Conservation (phyloP, 177 flowering plant species). For the Vitis hybrid region DNA sequence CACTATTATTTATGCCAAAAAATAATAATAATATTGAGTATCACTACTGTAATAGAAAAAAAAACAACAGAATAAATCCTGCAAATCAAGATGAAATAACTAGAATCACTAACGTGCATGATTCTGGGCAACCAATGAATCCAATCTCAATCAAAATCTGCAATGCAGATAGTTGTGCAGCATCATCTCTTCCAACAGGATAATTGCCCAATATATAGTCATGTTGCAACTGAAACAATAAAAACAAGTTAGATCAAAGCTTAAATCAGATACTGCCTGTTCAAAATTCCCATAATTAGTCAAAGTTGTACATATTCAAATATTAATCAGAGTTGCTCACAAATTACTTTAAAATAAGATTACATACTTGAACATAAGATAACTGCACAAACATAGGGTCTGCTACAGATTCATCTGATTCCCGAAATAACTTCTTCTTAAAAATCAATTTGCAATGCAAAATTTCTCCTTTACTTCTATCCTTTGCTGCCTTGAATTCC, state of each 20-base stretch:
- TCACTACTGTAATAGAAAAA: not conserved
- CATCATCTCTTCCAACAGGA: slow-evolving; percentile 99
- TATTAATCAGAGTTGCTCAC: not conserved
- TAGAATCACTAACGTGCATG: slow-evolving; percentile 70
- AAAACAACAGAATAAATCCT: not conserved
- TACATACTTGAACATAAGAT: slow-evolving; percentile 89
- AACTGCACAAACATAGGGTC: slow-evolving; percentile 96
- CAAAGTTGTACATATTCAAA: not conserved
- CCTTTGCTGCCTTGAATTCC: slow-evolving; percentile 93
- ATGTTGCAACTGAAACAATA: slow-evolving; percentile 81
- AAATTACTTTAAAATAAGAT: slow-evolving; percentile 1
- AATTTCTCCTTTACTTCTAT: slow-evolving; percentile 93
- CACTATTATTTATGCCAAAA: not conserved
- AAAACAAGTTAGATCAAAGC: slow-evolving; percentile 7
- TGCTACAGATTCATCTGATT: slow-evolving; percentile 89
- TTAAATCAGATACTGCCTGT: not conserved
- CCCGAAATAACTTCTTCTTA: slow-evolving; percentile 91
- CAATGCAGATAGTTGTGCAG: slow-evolving; percentile 92
- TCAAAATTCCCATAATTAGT: slow-evolving; percentile 1
- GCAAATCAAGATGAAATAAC: not conserved
- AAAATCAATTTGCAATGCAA: slow-evolving; percentile 87
- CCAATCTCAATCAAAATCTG: slow-evolving; percentile 97
- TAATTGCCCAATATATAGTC: slow-evolving; percentile 96
- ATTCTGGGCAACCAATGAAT: slow-evolving; percentile 65
- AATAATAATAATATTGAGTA: not conserved